Evolutionary conservation across 2,329 filamentous ascomycete genomes (phyloP).

Genomic region (Talaromyces funiculosus): DNA sequence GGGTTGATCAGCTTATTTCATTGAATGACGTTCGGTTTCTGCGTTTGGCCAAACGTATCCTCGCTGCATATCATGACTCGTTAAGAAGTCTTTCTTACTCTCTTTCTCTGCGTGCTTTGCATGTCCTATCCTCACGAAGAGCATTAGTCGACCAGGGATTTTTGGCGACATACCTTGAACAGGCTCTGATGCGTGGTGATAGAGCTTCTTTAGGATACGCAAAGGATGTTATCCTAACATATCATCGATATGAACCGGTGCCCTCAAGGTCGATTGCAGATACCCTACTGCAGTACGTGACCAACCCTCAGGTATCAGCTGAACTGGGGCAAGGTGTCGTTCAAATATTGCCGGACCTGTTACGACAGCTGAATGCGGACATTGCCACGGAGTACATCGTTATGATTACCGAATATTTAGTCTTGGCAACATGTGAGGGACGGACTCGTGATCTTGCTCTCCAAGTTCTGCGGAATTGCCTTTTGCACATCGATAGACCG

Average conservation of each 20-base stretch:
- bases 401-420: slow-evolving; percentile 28
- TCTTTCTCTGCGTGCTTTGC: neutral
- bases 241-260: slow-evolving; percentile 16
- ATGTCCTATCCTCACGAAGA: neutral
- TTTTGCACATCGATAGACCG: slow-evolving; percentile 18
- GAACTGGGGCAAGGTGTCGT: neutral
- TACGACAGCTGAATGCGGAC: slow-evolving; percentile 23
- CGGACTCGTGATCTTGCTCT: slow-evolving; percentile 18
- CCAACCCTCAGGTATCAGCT: neutral
- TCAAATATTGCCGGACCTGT: neutral
- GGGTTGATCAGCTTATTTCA: slow-evolving; percentile 27
- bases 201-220: slow-evolving; percentile 21
- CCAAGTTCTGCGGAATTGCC: slow-evolving; percentile 27
- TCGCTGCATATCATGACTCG: slow-evolving; percentile 4
- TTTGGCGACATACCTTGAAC: slow-evolving; percentile 27
- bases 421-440: slow-evolving; percentile 18
- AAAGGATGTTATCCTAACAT: slow-evolving; percentile 27
- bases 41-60: slow-evolving; percentile 6
- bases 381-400: slow-evolving; percentile 25
- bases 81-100: slow-evolving; percentile 5
- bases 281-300: slow-evolving; percentile 20
- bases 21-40: neutral
- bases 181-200: slow-evolving; percentile 17
- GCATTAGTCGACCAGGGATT: slow-evolving; percentile 14
- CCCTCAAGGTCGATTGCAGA: slow-evolving; percentile 20